Percentiles rank a stretch among this genome's conserved stretches.
Conservation (phyloP, 2,329 filamentous ascomycete species). For the Alternaria sp. region DNA sequence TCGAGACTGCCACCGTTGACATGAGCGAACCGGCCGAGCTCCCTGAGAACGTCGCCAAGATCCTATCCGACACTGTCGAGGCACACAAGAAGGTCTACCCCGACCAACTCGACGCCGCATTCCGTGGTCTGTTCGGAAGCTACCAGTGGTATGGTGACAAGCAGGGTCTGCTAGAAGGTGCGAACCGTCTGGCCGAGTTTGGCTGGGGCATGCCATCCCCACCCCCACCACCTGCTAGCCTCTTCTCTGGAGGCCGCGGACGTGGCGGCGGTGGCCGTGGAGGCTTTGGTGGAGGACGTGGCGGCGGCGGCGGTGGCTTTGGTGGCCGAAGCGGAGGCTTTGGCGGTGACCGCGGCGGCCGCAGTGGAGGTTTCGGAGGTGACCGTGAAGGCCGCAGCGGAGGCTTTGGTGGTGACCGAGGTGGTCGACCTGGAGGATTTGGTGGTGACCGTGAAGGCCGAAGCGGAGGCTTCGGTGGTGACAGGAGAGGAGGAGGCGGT, state of each 20-base stretch:
- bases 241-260: conserved; percentile 23
- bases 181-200: conserved; percentile 54
- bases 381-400: conserved; percentile 5
- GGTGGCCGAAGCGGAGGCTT: conserved; percentile 11
- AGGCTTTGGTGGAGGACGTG: conserved; percentile 20
- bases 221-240: conserved; percentile 43
- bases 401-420: conserved; percentile 8
- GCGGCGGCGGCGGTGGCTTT: conserved; percentile 23
- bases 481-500: conserved; percentile 18
- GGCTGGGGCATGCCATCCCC: conserved; percentile 56
- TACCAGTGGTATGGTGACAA: conserved; percentile 53
- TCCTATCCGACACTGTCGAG: conserved; percentile 54
- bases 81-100: conserved; percentile 54
- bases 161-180: conserved; percentile 49
- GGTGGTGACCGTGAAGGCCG: conserved; percentile 1
- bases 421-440: neutral
- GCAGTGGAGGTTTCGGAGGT: conserved; percentile 2
- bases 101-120: conserved; percentile 56
- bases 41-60: conserved; percentile 50
- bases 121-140: conserved; percentile 64
- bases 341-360: conserved; percentile 12
- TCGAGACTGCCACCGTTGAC: conserved; percentile 60
- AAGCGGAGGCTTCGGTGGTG: conserved; percentile 2
- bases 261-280: conserved; percentile 13
- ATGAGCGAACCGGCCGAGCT: conserved; percentile 51